phyloP scores from a whole-genome alignment of 2,329 filamentous ascomycete genomes.

The Macrophomina phaseolina region DNA sequence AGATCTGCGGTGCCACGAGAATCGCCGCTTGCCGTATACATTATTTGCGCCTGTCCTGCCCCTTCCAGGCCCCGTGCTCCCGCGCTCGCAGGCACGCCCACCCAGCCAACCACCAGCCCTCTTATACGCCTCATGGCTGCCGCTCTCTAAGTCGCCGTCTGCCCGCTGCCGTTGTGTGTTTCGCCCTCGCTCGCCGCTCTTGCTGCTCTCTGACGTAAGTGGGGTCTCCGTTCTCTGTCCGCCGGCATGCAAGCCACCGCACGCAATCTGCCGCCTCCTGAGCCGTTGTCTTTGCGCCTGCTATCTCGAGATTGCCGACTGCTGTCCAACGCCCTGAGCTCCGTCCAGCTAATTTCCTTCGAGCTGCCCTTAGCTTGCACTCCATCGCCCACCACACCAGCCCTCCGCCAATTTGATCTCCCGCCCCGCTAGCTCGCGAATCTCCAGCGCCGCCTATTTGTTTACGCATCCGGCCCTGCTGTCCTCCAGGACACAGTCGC shows the following conservation, averaged over 20 bases:
- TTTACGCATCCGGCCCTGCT: conserved; percentile 13
- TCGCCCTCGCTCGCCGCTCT: background rate
- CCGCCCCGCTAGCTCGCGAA: conserved; percentile 19
- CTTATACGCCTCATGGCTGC: conserved; percentile 11
- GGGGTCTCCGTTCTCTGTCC: background rate
- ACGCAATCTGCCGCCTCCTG: conserved; percentile 29
- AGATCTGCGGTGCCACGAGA: conserved; percentile 34
- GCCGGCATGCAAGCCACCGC: background rate
- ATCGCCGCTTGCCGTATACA: conserved; percentile 35
- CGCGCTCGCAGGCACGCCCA: conserved; percentile 1
- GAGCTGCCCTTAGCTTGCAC: conserved; percentile 30
- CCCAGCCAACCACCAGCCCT: background rate
- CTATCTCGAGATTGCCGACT: conserved; percentile 33
- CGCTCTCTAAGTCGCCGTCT: background rate
- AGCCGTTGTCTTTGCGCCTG: conserved; percentile 20
- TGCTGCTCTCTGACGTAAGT: conserved; percentile 10
- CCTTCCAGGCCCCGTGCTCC: conserved; percentile 26
- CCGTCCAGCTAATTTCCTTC: conserved; percentile 26
- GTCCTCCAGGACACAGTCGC: conserved; percentile 18
- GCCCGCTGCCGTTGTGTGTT: background rate
- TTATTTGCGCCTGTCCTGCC: conserved; percentile 19
- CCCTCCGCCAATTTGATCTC: conserved; percentile 19
- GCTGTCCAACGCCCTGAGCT: conserved; percentile 16
- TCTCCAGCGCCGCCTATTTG: conserved; percentile 23
- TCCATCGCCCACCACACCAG: conserved; percentile 35